phyloP scores from a whole-genome alignment of 768 basidiomycete species.

The Leccinum olivaceopallidum region DNA sequence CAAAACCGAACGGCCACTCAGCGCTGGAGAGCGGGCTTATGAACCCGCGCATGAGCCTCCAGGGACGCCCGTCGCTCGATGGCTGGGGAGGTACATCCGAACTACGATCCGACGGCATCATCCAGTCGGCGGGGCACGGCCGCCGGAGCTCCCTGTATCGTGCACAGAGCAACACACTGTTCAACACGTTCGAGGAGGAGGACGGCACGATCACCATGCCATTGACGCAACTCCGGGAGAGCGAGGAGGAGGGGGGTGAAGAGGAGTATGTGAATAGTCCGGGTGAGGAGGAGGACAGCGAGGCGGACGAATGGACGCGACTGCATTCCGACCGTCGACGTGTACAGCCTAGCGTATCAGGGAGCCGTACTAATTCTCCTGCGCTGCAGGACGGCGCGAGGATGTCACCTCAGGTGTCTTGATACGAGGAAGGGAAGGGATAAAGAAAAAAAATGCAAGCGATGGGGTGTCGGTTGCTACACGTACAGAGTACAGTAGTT shows the following conservation, averaged over 20 bases:
- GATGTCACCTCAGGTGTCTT: slow-evolving; percentile 21
- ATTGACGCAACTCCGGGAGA: slow-evolving; percentile 64
- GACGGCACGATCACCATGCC: slow-evolving; percentile 40
- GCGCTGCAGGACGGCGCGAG: slow-evolving; percentile 32
- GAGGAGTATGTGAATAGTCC: slow-evolving; percentile 23
- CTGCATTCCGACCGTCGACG: slow-evolving; percentile 29
- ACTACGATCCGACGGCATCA: slow-evolving; percentile 27
- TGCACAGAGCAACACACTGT: slow-evolving; percentile 64
- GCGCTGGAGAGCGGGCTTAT: slow-evolving; percentile 66
- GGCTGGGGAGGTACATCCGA: slow-evolving; percentile 55
- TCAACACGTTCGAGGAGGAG: slow-evolving; percentile 69
- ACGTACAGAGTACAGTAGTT: slow-evolving; percentile 14
- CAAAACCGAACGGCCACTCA: slow-evolving; percentile 46
- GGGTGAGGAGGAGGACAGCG: slow-evolving; percentile 41
- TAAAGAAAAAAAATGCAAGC: background rate
- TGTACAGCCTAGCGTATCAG: slow-evolving; percentile 38
- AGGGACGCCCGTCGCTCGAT: slow-evolving; percentile 80
- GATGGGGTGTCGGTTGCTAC: slow-evolving; percentile 1
- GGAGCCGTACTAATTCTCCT: slow-evolving; percentile 59
- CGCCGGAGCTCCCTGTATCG: slow-evolving; percentile 68
- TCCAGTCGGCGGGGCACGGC: slow-evolving; percentile 48
- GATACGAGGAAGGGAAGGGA: slow-evolving; percentile 2
- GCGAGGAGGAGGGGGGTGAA: slow-evolving; percentile 58
- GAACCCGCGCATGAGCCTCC: slow-evolving; percentile 78
- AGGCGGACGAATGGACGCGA: slow-evolving; percentile 44